phyloP scores from a whole-genome alignment of 495 filamentous ascomycete species.

The Hypomontagnella monticulosa region DNA sequence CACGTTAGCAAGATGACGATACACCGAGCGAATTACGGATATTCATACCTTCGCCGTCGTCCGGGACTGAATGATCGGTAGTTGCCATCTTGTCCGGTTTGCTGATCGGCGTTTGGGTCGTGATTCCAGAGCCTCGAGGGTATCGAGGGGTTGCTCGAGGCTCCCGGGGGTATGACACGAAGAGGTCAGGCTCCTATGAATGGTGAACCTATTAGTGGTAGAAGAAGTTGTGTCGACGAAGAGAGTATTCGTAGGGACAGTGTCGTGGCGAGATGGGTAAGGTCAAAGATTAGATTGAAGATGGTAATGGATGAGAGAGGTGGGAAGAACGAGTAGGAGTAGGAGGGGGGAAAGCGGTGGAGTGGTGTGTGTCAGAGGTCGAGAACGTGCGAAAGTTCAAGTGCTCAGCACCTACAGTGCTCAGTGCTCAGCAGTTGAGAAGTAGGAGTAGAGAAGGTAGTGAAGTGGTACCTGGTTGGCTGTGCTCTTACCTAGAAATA shows the following conservation, averaged over 20 bases:
- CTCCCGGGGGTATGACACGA: slow-evolving; percentile 1
- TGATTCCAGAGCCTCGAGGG: slow-evolving; percentile 14
- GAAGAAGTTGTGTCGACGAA: neutral
- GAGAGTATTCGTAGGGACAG: neutral
- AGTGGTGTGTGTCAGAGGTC: slow-evolving; percentile 29
- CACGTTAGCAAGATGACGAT: neutral
- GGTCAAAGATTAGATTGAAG: slow-evolving; percentile 10
- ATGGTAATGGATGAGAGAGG: slow-evolving; percentile 33
- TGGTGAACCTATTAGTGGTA: slow-evolving; percentile 3
- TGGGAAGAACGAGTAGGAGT: slow-evolving; percentile 26
- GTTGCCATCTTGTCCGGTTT: slow-evolving; percentile 22
- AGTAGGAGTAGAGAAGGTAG: neutral
- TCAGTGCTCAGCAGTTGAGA: neutral
- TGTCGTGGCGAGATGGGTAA: neutral
- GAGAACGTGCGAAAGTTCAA: neutral
- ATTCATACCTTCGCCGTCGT: slow-evolving; percentile 24
- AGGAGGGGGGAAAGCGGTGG: slow-evolving; percentile 19
- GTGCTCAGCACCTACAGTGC: neutral
- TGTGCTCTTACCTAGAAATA: slow-evolving; percentile 1
- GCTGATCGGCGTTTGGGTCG: neutral
- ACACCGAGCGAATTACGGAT: neutral
- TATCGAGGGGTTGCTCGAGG: slow-evolving; percentile 4
- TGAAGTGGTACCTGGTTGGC: slow-evolving; percentile 1
- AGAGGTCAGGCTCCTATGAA: neutral
- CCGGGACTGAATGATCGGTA: neutral